phyloP scores from a whole-genome alignment of 768 basidiomycete genomes.

The Leccinellum albellum region DNA sequence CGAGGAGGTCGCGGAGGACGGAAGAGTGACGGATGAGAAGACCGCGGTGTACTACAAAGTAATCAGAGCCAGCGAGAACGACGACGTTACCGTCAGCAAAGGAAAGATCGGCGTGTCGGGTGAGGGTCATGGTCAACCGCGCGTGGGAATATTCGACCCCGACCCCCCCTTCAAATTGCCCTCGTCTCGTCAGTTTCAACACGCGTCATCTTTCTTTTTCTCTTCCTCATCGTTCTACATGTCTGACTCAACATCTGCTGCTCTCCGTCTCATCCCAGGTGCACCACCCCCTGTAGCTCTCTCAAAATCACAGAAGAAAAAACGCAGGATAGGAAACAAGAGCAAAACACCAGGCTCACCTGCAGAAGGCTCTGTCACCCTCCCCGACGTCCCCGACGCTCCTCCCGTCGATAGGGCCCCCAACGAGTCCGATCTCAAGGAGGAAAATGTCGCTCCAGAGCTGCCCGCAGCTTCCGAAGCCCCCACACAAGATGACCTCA shows the following conservation, averaged over 20 bases:
- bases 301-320: slow-evolving; percentile 65
- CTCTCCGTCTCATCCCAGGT: slow-evolving; percentile 65
- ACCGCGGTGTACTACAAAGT: slow-evolving; percentile 69
- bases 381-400: slow-evolving; percentile 45
- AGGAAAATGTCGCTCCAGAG: slow-evolving; percentile 46
- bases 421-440: slow-evolving; percentile 43
- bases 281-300: slow-evolving; percentile 60
- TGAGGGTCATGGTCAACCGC: slow-evolving; percentile 22
- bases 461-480: slow-evolving; percentile 39
- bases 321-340: slow-evolving; percentile 56
- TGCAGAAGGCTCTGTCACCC: slow-evolving; percentile 33
- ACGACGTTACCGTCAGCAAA: slow-evolving; percentile 72
- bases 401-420: slow-evolving; percentile 50
- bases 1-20: slow-evolving; percentile 42
- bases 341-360: slow-evolving; percentile 47
- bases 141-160: slow-evolving; percentile 16
- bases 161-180: slow-evolving; percentile 15
- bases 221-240: slow-evolving; percentile 23
- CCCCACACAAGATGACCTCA: slow-evolving; percentile 40
- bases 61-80: slow-evolving; percentile 50
- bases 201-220: neutral
- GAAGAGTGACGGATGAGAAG: slow-evolving; percentile 62
- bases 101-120: slow-evolving; percentile 50
- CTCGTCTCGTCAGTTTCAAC: slow-evolving; percentile 1
- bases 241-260: slow-evolving; percentile 29